Evolutionary conservation across 352 stramenopile species (phyloP).

Genomic region (Phytophthora cajani): DNA sequence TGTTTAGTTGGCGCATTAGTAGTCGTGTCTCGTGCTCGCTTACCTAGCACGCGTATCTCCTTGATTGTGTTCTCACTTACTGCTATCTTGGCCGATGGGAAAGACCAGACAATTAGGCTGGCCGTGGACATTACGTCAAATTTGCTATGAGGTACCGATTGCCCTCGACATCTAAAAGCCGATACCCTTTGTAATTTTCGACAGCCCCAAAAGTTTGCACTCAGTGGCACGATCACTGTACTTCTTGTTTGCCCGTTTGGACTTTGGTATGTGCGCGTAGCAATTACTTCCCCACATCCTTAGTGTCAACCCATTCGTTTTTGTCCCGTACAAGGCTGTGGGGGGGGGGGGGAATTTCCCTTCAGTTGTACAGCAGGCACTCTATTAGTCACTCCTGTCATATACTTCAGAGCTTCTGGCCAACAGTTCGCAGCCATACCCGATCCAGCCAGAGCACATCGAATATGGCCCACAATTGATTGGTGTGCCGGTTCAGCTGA

Average conservation of each 20-base stretch:
- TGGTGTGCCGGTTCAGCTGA: constrained; percentile 11
- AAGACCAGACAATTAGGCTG: not conserved
- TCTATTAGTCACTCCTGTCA: constrained; percentile 10
- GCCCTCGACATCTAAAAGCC: constrained; percentile 3
- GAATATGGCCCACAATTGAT: constrained; percentile 10
- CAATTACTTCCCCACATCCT: not conserved
- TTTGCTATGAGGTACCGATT: constrained; percentile 11
- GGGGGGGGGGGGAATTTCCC: not conserved
- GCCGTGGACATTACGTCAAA: constrained; percentile 6
- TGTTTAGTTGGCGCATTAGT: not conserved
- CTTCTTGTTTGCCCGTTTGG: not conserved
- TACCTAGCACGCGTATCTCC: not conserved
- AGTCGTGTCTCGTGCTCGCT: not conserved
- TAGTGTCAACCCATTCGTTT: not conserved
- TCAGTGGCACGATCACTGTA: not conserved
- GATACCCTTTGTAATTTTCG: not conserved
- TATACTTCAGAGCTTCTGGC: constrained; percentile 9
- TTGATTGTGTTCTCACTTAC: not conserved
- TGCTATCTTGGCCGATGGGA: not conserved
- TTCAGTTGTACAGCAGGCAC: constrained; percentile 12
- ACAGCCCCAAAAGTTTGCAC: not conserved
- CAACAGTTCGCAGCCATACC: constrained; percentile 14
- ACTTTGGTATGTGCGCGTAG: not conserved
- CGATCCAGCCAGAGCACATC: constrained; percentile 4
- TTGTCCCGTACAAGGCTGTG: constrained; percentile 8